Evolutionary conservation across 192 early-diverging fungal genomes (phyloP).

Genomic region (Umbelopsis sp.): DNA sequence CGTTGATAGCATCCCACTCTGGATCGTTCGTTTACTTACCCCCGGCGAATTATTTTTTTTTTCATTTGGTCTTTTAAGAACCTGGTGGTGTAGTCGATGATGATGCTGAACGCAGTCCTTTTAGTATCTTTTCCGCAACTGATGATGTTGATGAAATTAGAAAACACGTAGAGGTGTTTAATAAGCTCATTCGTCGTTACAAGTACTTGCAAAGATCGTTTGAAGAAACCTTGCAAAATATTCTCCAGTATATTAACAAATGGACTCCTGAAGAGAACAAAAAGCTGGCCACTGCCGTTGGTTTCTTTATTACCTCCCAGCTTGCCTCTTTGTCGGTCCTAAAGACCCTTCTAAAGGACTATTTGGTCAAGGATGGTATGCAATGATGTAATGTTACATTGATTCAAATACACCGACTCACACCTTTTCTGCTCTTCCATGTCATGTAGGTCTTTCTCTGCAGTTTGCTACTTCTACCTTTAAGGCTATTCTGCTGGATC

Average conservation of each 20-base stretch:
- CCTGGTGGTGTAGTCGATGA: conserved; percentile 82
- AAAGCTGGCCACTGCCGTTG: conserved; percentile 80
- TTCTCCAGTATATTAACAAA: conserved; percentile 91
- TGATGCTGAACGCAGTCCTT: conserved; percentile 75
- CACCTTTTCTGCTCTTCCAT: not conserved
- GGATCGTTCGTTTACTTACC: not conserved
- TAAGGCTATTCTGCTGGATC: conserved; percentile 76
- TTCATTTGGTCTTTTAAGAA: conserved; percentile 54
- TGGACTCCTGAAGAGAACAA: conserved; percentile 76
- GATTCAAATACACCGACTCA: not conserved
- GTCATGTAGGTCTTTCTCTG: conserved; percentile 67
- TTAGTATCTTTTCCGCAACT: conserved; percentile 75
- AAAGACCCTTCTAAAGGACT: conserved; percentile 83
- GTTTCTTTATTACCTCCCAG: conserved; percentile 67
- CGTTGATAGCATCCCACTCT: no score
- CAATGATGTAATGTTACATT: not conserved
- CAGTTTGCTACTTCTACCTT: conserved; percentile 84
- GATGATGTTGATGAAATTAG: conserved; percentile 70
- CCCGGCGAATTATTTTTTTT: not conserved
- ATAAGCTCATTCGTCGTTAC: conserved; percentile 89
- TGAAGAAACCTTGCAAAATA: conserved; percentile 82
- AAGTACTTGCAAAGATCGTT: conserved; percentile 90
- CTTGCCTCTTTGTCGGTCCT: conserved; percentile 75
- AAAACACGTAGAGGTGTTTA: conserved; percentile 82
- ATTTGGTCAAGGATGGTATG: conserved; percentile 89